Percentiles rank a stretch among this genome's conserved stretches.
These are phyloP conservation scores for Septoria linicola DNA, from an alignment of 2,329 filamentous ascomycete species.

Conservation along the genomic window DNA sequence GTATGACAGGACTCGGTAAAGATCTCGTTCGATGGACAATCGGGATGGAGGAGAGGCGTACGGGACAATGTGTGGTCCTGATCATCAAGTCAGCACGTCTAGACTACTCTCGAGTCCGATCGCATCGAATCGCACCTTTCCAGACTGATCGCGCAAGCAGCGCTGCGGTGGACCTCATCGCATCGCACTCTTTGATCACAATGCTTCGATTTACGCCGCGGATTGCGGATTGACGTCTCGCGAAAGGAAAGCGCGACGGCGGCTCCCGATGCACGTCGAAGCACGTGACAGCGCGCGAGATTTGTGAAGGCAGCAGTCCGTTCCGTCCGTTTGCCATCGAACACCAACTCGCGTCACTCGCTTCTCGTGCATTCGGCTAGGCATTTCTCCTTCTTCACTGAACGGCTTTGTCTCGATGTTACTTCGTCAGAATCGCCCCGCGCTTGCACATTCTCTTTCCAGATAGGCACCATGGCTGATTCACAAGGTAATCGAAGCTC, in stretches of 20 bases:
- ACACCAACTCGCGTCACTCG: not conserved
- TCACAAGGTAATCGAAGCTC: conserved; percentile 10
- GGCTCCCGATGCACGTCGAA: not conserved
- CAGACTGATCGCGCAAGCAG: conserved; percentile 70
- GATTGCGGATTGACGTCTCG: conserved; percentile 14
- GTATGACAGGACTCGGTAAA: not conserved
- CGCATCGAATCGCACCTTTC: conserved; percentile 64
- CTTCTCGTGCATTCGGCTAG: not conserved
- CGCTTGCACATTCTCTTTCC: not conserved
- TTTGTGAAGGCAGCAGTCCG: conserved; percentile 6
- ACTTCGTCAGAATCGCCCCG: not conserved
- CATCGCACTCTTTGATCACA: conserved; percentile 16
- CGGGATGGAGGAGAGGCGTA: conserved; percentile 46
- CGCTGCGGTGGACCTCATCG: conserved; percentile 34
- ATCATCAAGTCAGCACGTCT: conserved; percentile 18
- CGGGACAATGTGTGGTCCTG: conserved; percentile 70
- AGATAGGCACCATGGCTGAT: conserved; percentile 8
- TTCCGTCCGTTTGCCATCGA: not conserved
- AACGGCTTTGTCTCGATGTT: not conserved
- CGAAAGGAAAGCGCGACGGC: conserved; percentile 17
- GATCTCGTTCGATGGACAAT: not conserved
- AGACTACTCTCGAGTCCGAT: not conserved
- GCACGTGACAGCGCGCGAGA: not conserved
- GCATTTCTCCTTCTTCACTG: not conserved
- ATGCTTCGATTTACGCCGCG: not conserved